Evolutionary conservation across 2,329 filamentous ascomycete genomes (phyloP).

Genomic region (Huntiella moniliformis): DNA sequence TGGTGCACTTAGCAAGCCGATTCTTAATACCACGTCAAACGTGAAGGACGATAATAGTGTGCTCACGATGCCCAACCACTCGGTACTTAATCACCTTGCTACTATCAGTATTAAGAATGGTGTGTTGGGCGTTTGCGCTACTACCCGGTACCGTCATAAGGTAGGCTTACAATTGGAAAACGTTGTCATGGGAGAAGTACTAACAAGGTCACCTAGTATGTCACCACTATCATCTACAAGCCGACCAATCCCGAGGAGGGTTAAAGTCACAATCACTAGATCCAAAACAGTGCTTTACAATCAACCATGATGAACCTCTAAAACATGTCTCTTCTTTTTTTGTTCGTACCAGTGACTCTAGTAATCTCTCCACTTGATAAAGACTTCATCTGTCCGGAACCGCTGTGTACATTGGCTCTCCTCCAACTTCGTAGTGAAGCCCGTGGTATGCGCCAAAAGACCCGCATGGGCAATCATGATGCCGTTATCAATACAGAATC

Average conservation of each 20-base stretch:
- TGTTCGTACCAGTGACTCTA: not conserved
- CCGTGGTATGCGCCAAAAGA: conserved; percentile 64
- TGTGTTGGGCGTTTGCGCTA: conserved; percentile 84
- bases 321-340: not conserved
- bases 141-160: conserved; percentile 95
- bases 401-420: conserved; percentile 74
- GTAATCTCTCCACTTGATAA: conserved; percentile 57
- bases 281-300: too few relatives aligned
- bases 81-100: conserved; percentile 85
- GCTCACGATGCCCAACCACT: conserved; percentile 78
- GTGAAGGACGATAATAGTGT: conserved; percentile 98
- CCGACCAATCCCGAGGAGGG: conserved; percentile 34
- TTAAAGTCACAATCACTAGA: not conserved
- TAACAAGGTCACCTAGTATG: conserved; percentile 44
- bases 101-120: conserved; percentile 98
- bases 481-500: conserved; percentile 97
- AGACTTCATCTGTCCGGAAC: conserved; percentile 67
- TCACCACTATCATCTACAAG: conserved; percentile 96
- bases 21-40: conserved; percentile 73
- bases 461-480: conserved; percentile 99
- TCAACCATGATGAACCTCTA: too few relatives aligned
- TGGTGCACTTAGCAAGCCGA: conserved; percentile 82
- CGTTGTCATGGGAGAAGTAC: not conserved
- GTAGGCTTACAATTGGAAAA: conserved; percentile 24
- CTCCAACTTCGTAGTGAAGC: conserved; percentile 55